Percentiles rank a stretch among this genome's conserved stretches.
These are phyloP conservation scores for Endocarpon pusillum DNA, from an alignment of 495 filamentous ascomycete genomes.

Conservation along the genomic window DNA sequence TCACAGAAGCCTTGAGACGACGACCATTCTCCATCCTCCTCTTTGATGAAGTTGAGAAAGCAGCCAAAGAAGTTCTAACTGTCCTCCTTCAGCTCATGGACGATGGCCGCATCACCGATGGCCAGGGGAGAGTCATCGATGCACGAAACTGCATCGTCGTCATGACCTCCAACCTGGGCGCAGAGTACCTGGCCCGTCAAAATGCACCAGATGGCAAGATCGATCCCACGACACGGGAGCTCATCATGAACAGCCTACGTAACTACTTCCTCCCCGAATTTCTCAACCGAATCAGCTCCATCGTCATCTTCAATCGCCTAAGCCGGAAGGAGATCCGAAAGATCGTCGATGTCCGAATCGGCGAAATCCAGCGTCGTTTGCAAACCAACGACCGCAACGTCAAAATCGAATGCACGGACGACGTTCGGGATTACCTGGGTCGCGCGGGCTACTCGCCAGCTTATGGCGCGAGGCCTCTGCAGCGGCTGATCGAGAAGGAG, in stretches of 20 bases:
- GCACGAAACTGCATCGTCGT: slow-evolving; percentile 97
- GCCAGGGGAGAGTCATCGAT: slow-evolving; percentile 85
- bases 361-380: slow-evolving; percentile 82
- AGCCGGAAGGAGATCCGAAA: slow-evolving; percentile 73
- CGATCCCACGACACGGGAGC: slow-evolving; percentile 67
- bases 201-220: slow-evolving; percentile 65
- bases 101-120: slow-evolving; percentile 95
- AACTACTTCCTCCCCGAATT: slow-evolving; percentile 97
- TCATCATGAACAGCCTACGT: slow-evolving; percentile 77
- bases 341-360: slow-evolving; percentile 84
- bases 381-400: slow-evolving; percentile 66
- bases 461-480: slow-evolving; percentile 80
- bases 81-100: slow-evolving; percentile 97
- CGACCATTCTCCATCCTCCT: slow-evolving; percentile 94
- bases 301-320: slow-evolving; percentile 97
- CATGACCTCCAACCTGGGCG: slow-evolving; percentile 95
- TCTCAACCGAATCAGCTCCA: slow-evolving; percentile 87
- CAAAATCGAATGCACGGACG: slow-evolving; percentile 52
- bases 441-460: slow-evolving; percentile 79
- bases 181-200: slow-evolving; percentile 75
- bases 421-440: slow-evolving; percentile 81
- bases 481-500: slow-evolving; percentile 84
- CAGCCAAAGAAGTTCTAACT: slow-evolving; percentile 91
- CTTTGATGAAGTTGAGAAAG: slow-evolving; percentile 97
- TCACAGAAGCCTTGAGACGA: slow-evolving; percentile 83